Base-by-base conservation (phyloP, 306 rosid genomes). In the Medicago arabica region DNA sequence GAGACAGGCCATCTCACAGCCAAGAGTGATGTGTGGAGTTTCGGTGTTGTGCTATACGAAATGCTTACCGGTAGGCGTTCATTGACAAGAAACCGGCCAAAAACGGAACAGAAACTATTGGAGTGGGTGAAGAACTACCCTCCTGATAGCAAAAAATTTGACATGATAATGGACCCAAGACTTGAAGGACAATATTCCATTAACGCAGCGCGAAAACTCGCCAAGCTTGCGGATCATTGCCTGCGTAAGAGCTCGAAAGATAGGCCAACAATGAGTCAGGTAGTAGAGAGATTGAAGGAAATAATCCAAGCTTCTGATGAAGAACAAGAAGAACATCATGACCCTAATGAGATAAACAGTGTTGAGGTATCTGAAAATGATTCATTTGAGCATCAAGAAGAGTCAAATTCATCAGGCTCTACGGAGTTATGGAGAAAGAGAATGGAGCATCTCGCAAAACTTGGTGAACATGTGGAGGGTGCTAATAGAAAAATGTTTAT, bases 11-110 rank as follows among this genome's bases (percentile, higher is more conserved):
- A 93, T 87, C 90, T 93, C 72, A 93, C 98, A 13, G 71, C 85
- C 21, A 93, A 93, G 86, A 93, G 98, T 44, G 96, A 93, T 58
- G 98, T 93, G 38, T 93, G 98, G 98, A 90, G 94, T 78, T 86
- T 85, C 4, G 98, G 98, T 0, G 98, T 93, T 13, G 94, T 93
- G 21, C 77, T 90, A 25, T 93, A 86, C 18, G 98, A 93, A 83
- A 85, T 93, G 75, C 87, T 93, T 13, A 75, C 93, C 1, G 98
- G 98, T 14, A 78, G 98, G 78, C 93, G 91, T 18, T 87, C 95
- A 3, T 3, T 89, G 77, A 94, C 91, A 67, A 87, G 89, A 84
- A 85, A 86, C 82, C 85, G 85, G 2, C 94, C 98, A 0, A 86
- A 83, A 76, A n/a, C n/a, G 0, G 91, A 93, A 77, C 90, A 90